Evolutionary conservation across 495 filamentous ascomycete genomes (phyloP).

Genomic region (Daldinia bambusicola): DNA sequence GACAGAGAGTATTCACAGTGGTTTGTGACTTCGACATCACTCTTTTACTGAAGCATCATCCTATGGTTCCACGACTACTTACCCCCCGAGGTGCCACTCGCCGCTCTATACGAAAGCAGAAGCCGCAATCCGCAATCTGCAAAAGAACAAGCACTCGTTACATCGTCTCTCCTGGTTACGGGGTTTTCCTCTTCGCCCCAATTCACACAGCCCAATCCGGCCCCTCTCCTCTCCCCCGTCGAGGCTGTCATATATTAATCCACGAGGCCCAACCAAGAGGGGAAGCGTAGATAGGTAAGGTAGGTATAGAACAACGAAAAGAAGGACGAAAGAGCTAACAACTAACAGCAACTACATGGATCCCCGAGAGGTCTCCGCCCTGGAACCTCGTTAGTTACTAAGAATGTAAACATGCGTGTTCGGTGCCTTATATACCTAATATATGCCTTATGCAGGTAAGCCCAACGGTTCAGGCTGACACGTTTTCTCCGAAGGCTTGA

Average conservation of each 20-base stretch:
- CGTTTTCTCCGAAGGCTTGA: constrained; percentile 26
- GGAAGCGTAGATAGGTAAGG: not conserved
- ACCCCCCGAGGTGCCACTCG: not conserved
- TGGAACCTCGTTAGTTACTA: constrained; percentile 6
- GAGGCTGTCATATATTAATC: constrained; percentile 1
- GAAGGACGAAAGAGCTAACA: not conserved
- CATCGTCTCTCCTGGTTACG: not conserved
- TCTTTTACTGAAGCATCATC: not conserved
- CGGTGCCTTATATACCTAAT: not conserved
- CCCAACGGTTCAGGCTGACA: constrained; percentile 40
- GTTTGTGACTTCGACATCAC: not conserved
- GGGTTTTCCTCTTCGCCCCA: not conserved
- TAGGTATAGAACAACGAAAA: not conserved
- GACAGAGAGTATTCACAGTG: not conserved
- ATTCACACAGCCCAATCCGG: not conserved
- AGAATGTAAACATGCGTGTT: not conserved
- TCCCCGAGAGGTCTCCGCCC: constrained; percentile 8
- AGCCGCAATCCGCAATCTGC: not conserved
- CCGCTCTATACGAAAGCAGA: not conserved
- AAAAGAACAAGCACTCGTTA: not conserved
- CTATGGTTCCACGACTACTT: constrained; percentile 11
- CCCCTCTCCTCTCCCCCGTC: no score
- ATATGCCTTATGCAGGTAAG: constrained; percentile 34
- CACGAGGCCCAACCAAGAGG: constrained; percentile 5
- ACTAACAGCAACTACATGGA: not conserved